Base-by-base conservation (phyloP, 768 basidiomycete species). In the Podaxis sp. region DNA sequence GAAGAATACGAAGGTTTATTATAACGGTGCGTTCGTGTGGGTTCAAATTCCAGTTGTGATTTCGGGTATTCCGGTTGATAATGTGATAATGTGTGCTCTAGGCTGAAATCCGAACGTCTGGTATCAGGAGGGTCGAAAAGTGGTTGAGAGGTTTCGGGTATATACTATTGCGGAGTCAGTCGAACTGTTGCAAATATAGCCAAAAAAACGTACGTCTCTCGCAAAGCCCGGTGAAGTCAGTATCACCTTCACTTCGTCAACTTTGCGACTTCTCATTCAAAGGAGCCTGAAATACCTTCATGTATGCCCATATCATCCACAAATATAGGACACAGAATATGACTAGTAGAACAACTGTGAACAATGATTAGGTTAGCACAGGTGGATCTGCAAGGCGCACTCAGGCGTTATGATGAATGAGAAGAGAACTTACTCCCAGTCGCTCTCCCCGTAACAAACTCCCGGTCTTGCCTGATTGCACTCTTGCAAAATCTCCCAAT, bases 231-330 rank as follows among this genome's bases (percentile, higher is more conserved):
- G 90, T 0, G 88, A 73, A 4, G 87, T 91, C 5, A 84, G 63
- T 7, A 90, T 73, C 43, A 87, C 81, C 90, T 92, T 66, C 2
- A 25, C 24, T 52, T 57, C 51, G 33, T 55, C 2, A 57, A 62
- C n/a, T 59, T 61, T 17, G 7, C n/a, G 2, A 19, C 7, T 33
- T 38, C 17, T 25, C 22, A 27, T 7, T 57, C 37, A 51, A 53
- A 27, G 43, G 24, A 55, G 24, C 46, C 33, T 27, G 17, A 27
- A 50, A 55, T 59, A 92, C 93, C 82, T 83, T 85, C 22, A 82
- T 59, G 74, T 96, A 96, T 13, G 87, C 82, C 93, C 93, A 94
- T 0, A 88, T 49, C 79, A 86, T 81, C 83, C 93, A 84, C n/a
- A 87, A 65, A 51, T 83, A 84, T 22, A 96, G 69, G 4, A 90